phyloP scores from a whole-genome alignment of 2,329 filamentous ascomycete genomes.

The Paracamarosporium sp. region DNA sequence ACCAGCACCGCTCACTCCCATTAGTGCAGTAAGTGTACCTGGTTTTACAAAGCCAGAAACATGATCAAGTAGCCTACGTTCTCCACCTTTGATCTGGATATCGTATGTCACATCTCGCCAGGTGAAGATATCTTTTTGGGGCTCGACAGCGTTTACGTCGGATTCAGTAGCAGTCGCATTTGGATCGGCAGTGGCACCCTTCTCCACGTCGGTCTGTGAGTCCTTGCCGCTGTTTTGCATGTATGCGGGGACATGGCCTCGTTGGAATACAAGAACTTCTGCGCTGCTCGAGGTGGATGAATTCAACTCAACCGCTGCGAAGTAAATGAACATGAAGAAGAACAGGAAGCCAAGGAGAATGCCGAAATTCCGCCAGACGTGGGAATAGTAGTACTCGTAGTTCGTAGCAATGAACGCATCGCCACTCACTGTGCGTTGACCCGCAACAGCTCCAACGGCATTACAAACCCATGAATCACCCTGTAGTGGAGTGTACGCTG shows the following conservation, averaged over 20 bases:
- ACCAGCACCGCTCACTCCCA: slow-evolving; percentile 48
- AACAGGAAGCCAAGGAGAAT: slow-evolving; percentile 70
- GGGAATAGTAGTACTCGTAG: slow-evolving; percentile 49
- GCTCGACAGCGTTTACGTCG: slow-evolving; percentile 47
- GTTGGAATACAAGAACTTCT: slow-evolving; percentile 71
- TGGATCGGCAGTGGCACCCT: slow-evolving; percentile 29
- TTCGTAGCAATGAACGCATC: slow-evolving; percentile 42
- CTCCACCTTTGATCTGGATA: slow-evolving; percentile 50
- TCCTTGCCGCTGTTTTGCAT: slow-evolving; percentile 39
- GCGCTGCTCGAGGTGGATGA: slow-evolving; percentile 68
- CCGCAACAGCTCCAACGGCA: slow-evolving; percentile 47
- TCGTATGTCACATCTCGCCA: slow-evolving; percentile 44
- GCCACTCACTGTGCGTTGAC: slow-evolving; percentile 46
- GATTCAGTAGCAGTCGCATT: slow-evolving; percentile 35
- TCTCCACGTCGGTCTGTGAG: slow-evolving; percentile 43
- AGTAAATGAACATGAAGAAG: slow-evolving; percentile 69
- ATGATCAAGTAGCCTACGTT: slow-evolving; percentile 60
- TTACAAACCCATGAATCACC: slow-evolving; percentile 47
- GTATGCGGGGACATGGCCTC: slow-evolving; percentile 52
- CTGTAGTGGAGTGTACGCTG: slow-evolving; percentile 37
- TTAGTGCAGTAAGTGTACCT: slow-evolving; percentile 54
- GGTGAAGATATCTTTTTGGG: slow-evolving; percentile 52
- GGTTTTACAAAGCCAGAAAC: slow-evolving; percentile 64
- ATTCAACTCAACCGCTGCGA: slow-evolving; percentile 69
- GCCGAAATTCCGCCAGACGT: slow-evolving; percentile 69